Evolutionary conservation across 2,329 filamentous ascomycete genomes (phyloP), one percentile per base, ranked within the genome.

Genomic region (Annulohypoxylon truncatum): DNA sequence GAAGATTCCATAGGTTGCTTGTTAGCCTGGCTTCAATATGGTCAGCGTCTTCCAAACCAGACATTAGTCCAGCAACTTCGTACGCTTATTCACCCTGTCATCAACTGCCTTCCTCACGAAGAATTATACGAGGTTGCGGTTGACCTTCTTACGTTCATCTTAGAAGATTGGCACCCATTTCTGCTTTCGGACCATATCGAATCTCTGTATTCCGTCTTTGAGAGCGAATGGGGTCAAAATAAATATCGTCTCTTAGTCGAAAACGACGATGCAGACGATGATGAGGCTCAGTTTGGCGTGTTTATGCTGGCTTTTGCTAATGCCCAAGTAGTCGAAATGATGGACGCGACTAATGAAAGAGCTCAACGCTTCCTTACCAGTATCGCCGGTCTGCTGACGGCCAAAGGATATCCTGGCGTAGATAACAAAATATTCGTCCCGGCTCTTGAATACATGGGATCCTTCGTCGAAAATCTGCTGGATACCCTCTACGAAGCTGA

Each of bases 371-470:
- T 91, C 52, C 78, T 92, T 12, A 79, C 80, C 2, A 85, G 83
- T 31, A 81, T 92, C n/a, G 87, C 86, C 64, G 87, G 88, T 3
- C 83, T 96, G 4, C 81, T 94, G 22, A 84, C 84, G 18, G 86
- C 89, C 10, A 82, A 88, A 10, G 92, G 92, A 1, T 85, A 88
- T 71, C 87, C 91, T 0, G 89, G 90, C 1, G 86, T 86, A 3
- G 92, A 95, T 59, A 91, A 96, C 72, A 89, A 88, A 68, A 87
- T 94, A 9, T 94, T 93, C 59, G 86, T 92, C 0, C 87, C 89
- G 1, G 87, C 90, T 0, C 83, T 95, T 12, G 92, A 96, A 72
- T 95, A 96, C 75, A 96, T 93, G 92, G 90, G 87, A 15, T 89
- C 87, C 0, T 93, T 90, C 75, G 87, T 92, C 4, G 92, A 94